A percentile compares a stretch with the other conserved stretches of the same genome.
Evolutionary conservation across 202 grass and related monocot species (phyloP).

Genomic region (Saccharum hybrid): DNA sequence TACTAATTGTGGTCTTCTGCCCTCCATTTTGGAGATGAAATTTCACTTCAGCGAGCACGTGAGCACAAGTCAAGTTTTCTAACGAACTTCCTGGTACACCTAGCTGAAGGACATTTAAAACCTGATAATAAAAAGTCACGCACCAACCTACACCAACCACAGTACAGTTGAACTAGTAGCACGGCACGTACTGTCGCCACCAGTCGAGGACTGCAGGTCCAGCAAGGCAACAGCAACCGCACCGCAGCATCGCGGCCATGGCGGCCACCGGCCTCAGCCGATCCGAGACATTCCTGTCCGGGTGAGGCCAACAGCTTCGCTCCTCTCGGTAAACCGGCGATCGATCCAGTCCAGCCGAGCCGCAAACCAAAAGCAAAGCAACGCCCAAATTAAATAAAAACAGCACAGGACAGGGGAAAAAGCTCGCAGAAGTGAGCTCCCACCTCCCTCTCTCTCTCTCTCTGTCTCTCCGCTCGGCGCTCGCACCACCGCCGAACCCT

Average conservation of each 20-base stretch:
- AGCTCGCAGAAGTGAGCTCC: slow-evolving; percentile 50
- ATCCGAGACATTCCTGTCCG: slow-evolving; percentile 54
- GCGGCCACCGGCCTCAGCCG: slow-evolving; percentile 48
- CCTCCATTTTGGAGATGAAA: no score
- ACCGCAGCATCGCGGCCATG: slow-evolving; percentile 39
- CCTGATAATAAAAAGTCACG: neutral
- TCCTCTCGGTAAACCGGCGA: slow-evolving; percentile 41
- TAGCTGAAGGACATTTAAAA: slow-evolving; percentile 28
- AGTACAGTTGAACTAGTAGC: neutral
- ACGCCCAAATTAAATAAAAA: slow-evolving; percentile 22
- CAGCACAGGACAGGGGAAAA: slow-evolving; percentile 8
- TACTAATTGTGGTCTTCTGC: no score
- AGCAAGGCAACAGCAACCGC: neutral
- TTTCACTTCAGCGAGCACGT: neutral
- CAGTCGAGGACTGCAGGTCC: neutral
- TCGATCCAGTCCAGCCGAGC: neutral
- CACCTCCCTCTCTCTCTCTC: slow-evolving; percentile 6
- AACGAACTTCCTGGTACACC: slow-evolving; percentile 19
- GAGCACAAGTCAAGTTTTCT: neutral
- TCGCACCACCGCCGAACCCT: slow-evolving; percentile 42
- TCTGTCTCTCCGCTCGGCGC: neutral
- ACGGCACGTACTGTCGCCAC: no score
- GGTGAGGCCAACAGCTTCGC: slow-evolving; percentile 41
- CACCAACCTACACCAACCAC: slow-evolving; percentile 30
- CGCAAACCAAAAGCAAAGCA: slow-evolving; percentile 40